Percentiles rank a stretch among this genome's conserved stretches.
Evolutionary conservation across 768 basidiomycete species (phyloP).

Genomic region (Mycena floridula): DNA sequence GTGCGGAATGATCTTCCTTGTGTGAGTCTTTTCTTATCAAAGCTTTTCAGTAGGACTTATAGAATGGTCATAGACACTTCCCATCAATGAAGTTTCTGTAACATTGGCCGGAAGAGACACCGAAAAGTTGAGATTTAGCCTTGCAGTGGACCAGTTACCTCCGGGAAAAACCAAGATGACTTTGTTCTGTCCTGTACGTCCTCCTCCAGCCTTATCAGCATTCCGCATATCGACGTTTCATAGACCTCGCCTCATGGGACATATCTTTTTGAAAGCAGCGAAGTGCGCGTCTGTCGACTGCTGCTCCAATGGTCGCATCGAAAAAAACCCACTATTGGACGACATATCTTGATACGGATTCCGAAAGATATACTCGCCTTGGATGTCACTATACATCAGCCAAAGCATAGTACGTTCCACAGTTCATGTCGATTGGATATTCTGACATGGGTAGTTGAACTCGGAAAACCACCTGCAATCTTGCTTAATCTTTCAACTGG

Average conservation of each 20-base stretch:
- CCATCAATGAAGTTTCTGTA: conserved; percentile 56
- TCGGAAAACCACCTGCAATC: conserved; percentile 51
- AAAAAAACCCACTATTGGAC: conserved; percentile 23
- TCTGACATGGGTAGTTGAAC: conserved; percentile 42
- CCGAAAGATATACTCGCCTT: conserved; percentile 58
- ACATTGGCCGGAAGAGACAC: conserved; percentile 57
- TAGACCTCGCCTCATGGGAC: conserved; percentile 69
- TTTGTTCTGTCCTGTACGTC: conserved; percentile 69
- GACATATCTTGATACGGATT: conserved; percentile 47
- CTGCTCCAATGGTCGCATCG: conserved; percentile 60
- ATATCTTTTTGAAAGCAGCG: conserved; percentile 61
- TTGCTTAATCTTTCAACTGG: conserved; percentile 59
- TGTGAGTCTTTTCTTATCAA: conserved; percentile 38
- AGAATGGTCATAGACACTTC: conserved; percentile 41
- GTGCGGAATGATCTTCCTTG: conserved; percentile 70
- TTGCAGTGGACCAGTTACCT: conserved; percentile 33
- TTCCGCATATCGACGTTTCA: conserved; percentile 1
- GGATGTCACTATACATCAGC: conserved; percentile 57
- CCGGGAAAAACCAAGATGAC: conserved; percentile 55
- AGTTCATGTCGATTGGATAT: background rate
- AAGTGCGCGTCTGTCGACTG: conserved; percentile 59
- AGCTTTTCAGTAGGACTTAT: background rate
- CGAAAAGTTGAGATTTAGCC: conserved; percentile 53
- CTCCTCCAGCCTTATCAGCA: conserved; percentile 1
- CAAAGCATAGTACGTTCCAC: conserved; percentile 33